A percentile compares a stretch with the other conserved stretches of the same genome.
Evolutionary conservation across 345 rosid species (phyloP).

Genomic region (Dipteronia sinensis): DNA sequence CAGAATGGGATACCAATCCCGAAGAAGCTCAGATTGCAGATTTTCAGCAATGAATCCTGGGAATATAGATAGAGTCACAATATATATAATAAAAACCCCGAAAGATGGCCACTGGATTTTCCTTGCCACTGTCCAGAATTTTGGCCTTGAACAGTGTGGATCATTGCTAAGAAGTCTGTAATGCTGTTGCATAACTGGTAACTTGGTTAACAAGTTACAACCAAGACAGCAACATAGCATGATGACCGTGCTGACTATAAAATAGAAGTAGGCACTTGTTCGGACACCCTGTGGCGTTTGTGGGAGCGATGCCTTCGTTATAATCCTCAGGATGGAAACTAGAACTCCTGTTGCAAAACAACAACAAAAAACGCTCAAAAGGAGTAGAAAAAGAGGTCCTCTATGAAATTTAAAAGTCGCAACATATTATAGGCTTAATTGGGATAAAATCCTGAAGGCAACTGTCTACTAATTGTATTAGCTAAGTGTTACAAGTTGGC

Average conservation of each 20-base stretch:
- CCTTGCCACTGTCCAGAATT: slow-evolving; percentile 50
- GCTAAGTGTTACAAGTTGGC: background rate
- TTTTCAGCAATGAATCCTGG: slow-evolving; percentile 83
- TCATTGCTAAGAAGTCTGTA: slow-evolving; percentile 30
- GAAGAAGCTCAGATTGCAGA: slow-evolving; percentile 52
- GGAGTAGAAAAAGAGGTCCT: background rate
- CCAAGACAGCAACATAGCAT: slow-evolving; percentile 64
- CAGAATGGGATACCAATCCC: slow-evolving; percentile 82
- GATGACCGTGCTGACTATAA: slow-evolving; percentile 62
- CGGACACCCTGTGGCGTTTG: slow-evolving; percentile 68
- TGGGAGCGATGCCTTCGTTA: slow-evolving; percentile 83
- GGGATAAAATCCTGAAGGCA: background rate
- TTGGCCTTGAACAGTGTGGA: slow-evolving; percentile 33
- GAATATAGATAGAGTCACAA: slow-evolving; percentile 79
- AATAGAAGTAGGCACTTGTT: slow-evolving; percentile 77
- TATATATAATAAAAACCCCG: slow-evolving; percentile 61
- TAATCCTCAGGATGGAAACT: slow-evolving; percentile 69
- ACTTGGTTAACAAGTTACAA: slow-evolving; percentile 64
- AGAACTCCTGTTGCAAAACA: slow-evolving; percentile 57
- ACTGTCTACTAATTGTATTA: background rate
- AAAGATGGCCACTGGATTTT: slow-evolving; percentile 60
- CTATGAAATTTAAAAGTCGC: background rate
- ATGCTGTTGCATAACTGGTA: slow-evolving; percentile 72
- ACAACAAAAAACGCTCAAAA: background rate
- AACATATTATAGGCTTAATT: background rate